Evolutionary conservation across 352 stramenopile species (phyloP).

Genomic region (Globisporangium apiculatum): DNA sequence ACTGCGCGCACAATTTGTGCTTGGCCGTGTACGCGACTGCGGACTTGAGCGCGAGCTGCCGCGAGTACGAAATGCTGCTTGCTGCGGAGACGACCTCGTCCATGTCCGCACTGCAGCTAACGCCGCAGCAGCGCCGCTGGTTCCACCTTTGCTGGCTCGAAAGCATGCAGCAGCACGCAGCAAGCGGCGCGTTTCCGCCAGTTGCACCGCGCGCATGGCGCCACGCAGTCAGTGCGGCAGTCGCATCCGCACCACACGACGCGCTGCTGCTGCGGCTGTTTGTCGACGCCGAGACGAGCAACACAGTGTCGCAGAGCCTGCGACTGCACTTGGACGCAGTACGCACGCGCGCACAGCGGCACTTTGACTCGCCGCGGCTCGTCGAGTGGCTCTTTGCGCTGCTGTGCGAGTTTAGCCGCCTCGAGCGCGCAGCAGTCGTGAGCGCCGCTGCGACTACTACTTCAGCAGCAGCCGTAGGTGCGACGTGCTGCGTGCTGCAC

Average conservation of each 20-base stretch:
- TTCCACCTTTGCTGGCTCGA: slow-evolving; percentile 38
- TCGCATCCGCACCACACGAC: slow-evolving; percentile 35
- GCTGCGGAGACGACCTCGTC: background rate
- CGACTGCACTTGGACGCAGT: slow-evolving; percentile 49
- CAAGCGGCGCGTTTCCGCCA: slow-evolving; percentile 17
- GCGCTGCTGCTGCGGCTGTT: slow-evolving; percentile 61
- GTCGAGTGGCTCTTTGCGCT: slow-evolving; percentile 74
- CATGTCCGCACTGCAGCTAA: background rate
- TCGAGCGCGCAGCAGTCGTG: slow-evolving; percentile 26
- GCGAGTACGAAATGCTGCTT: slow-evolving; percentile 33
- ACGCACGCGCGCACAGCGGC: slow-evolving; percentile 33
- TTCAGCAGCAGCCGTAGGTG: background rate
- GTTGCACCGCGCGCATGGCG: slow-evolving; percentile 57
- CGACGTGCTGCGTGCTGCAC: slow-evolving; percentile 62
- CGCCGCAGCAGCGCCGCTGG: slow-evolving; percentile 20
- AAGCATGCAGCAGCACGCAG: slow-evolving; percentile 54
- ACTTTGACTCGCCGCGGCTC: slow-evolving; percentile 55
- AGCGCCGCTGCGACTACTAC: background rate
- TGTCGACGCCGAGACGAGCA: slow-evolving; percentile 60
- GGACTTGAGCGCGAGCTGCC: slow-evolving; percentile 42
- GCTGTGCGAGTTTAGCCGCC: slow-evolving; percentile 51
- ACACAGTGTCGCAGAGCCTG: slow-evolving; percentile 65
- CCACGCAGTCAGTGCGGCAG: slow-evolving; percentile 21
- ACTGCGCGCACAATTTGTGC: slow-evolving; percentile 60
- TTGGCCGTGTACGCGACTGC: slow-evolving; percentile 39